Evolutionary conservation across 2,329 filamentous ascomycete species (phyloP).

Genomic region (Fusarium lyarnte): DNA sequence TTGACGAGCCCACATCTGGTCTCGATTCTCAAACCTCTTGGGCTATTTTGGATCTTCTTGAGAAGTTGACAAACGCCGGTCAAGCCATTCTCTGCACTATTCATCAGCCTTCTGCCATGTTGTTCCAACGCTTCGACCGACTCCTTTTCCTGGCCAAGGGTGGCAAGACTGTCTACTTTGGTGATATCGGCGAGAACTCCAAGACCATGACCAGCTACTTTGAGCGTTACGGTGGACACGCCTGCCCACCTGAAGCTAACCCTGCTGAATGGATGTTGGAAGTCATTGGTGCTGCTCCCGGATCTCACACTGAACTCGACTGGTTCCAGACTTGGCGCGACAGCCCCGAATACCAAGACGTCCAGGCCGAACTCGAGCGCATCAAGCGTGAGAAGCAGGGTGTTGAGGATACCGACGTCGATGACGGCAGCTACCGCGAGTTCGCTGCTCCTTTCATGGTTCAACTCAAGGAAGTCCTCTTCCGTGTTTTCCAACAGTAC

Average conservation of each 20-base stretch:
- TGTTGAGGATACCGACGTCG: constrained; percentile 45
- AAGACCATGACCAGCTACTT: constrained; percentile 77
- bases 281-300: constrained; percentile 70
- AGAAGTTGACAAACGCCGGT: constrained; percentile 88
- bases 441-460: constrained; percentile 79
- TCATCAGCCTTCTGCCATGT: constrained; percentile 94
- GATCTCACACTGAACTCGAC: constrained; percentile 69
- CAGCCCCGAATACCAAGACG: constrained; percentile 63
- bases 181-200: constrained; percentile 78
- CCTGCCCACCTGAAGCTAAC: constrained; percentile 75
- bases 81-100: constrained; percentile 97
- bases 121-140: constrained; percentile 91
- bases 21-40: constrained; percentile 93
- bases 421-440: constrained; percentile 68
- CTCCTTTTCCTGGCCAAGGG: constrained; percentile 81
- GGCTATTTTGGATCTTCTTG: constrained; percentile 87
- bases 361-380: constrained; percentile 66
- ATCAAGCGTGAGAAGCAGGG: constrained; percentile 62
- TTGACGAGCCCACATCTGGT: constrained; percentile 95
- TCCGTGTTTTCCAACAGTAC: constrained; percentile 88
- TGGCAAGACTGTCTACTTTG: constrained; percentile 83
- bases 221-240: constrained; percentile 72
- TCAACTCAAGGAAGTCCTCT: constrained; percentile 74
- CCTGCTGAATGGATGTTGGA: constrained; percentile 84
- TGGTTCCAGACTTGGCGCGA: constrained; percentile 72